Percentiles rank a stretch among this genome's conserved stretches.
Conservation (phyloP, 2,329 filamentous ascomycete species). For the Huntiella omanensis region DNA sequence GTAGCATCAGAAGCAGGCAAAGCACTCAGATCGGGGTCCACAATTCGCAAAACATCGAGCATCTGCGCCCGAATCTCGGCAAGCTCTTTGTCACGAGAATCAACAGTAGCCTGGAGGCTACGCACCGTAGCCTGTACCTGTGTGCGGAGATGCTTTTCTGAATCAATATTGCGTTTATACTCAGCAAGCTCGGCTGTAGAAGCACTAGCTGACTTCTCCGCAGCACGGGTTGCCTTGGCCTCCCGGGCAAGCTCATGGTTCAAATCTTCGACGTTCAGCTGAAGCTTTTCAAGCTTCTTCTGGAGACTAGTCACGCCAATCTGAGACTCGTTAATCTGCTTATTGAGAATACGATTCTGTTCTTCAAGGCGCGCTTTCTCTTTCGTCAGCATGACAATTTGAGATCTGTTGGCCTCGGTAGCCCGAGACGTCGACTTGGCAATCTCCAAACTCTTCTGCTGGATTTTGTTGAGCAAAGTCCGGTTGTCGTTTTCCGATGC, state of each 20-base stretch:
- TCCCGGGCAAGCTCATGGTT: constrained; percentile 83
- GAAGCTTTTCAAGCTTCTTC: constrained; percentile 86
- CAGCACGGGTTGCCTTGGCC: constrained; percentile 73
- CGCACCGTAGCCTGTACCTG: constrained; percentile 77
- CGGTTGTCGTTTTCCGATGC: constrained; percentile 96
- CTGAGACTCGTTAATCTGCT: constrained; percentile 73
- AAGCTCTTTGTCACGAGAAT: constrained; percentile 64
- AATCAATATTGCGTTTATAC: constrained; percentile 73
- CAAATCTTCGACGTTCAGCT: constrained; percentile 73
- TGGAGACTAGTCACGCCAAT: constrained; percentile 66
- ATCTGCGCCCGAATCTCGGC: constrained; percentile 63
- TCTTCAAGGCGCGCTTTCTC: constrained; percentile 75
- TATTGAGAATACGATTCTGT: constrained; percentile 59
- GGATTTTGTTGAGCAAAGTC: constrained; percentile 85
- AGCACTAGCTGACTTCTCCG: constrained; percentile 71
- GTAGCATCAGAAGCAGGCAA: constrained; percentile 36
- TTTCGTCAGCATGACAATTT: constrained; percentile 55
- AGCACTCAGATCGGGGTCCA: constrained; percentile 51
- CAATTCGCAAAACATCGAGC: constrained; percentile 65
- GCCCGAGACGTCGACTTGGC: constrained; percentile 75
- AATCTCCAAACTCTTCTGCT: constrained; percentile 93
- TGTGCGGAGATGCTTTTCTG: constrained; percentile 64
- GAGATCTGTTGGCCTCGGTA: constrained; percentile 62
- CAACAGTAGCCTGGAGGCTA: constrained; percentile 60
- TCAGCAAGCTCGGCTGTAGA: constrained; percentile 72